Evolutionary conservation across 2,329 filamentous ascomycete genomes (phyloP).

Genomic region (Claviceps digitariae): DNA sequence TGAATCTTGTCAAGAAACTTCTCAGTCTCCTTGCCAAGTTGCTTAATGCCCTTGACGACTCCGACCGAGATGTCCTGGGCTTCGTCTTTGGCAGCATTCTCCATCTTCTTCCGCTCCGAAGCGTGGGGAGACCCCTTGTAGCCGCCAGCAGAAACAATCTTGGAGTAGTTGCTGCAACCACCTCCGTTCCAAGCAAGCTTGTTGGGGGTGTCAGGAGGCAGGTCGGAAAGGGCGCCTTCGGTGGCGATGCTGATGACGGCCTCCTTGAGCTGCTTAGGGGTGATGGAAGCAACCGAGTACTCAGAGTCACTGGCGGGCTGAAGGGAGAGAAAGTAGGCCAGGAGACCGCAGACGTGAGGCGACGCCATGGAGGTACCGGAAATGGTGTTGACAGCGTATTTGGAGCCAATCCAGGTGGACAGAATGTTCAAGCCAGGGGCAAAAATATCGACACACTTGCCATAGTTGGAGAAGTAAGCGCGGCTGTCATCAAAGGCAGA

Average conservation of each 20-base stretch:
- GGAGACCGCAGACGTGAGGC: constrained; percentile 87
- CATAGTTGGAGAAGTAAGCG: constrained; percentile 99
- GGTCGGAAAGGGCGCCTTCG: constrained; percentile 60
- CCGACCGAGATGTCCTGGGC: constrained; percentile 45
- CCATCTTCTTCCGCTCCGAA: constrained; percentile 42
- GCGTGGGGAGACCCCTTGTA: constrained; percentile 44
- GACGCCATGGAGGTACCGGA: constrained; percentile 99
- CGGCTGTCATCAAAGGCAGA: constrained; percentile 88
- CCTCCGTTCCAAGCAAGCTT: constrained; percentile 98
- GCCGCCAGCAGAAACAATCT: constrained; percentile 62
- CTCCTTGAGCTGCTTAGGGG: constrained; percentile 86
- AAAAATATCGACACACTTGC: constrained; percentile 99
- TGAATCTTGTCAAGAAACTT: constrained; percentile 51
- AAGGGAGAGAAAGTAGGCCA: constrained; percentile 96
- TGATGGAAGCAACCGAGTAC: constrained; percentile 79
- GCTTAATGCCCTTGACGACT: constrained; percentile 39
- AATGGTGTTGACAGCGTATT: constrained; percentile 95
- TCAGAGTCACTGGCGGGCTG: constrained; percentile 83
- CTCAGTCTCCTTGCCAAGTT: constrained; percentile 41
- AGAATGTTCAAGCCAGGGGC: constrained; percentile 92
- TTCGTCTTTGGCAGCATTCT: constrained; percentile 46
- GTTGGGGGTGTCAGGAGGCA: constrained; percentile 81
- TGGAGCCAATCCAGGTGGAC: constrained; percentile 97
- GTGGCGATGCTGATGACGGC: constrained; percentile 77
- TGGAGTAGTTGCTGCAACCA: constrained; percentile 78